Base-by-base conservation (phyloP, 129 eudicot species). In the Pulicaria dysenterica region DNA sequence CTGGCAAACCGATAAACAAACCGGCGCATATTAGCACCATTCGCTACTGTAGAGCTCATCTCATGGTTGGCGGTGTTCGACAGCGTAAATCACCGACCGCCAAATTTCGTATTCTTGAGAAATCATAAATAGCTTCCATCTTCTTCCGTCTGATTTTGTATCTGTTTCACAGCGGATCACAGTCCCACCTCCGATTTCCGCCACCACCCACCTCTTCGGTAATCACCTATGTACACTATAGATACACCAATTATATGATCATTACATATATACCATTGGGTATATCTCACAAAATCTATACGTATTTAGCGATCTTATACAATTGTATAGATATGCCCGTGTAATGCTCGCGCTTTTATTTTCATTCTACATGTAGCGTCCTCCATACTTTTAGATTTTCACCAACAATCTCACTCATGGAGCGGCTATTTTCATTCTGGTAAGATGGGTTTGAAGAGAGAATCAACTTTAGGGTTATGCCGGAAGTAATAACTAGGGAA, bases 91-190 rank as follows among this genome's bases (percentile, higher is more conserved):
- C 57, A 34, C 58, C 76, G 47, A 72, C 68, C 36, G 46, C 68
- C 66, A 69, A 69, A 51, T 50, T 48, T 51, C 49, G 13, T 58
- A 8, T 10, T 58, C 6, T 17, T 44, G 2, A 24, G 31, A 72
- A 72, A 72, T 56, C 44, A 46, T 43, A 72, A 58, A 19, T 14
- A 45, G 16, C 55, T 58, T 70, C 36, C 57, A 17, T 51, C 74
- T 45, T 59, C 77, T 59, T 59, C 77, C 9, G 37, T 37, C 64
- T 40, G 56, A 24, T 12, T 3, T 41, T 54, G 41, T 16, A 54
- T 1, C 40, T 16, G 12, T 54, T 49, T 14, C 31, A 24, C 2
- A 24, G 34, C 47, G 8, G 8, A 16, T 13, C 61, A 49, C 48
- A 4, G 37, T 50, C 50, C 38, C 56, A 57, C 76, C 31, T 5